Evolutionary conservation across 371 early-diverging fungal species (phyloP), one percentile per base, ranked within the genome.

Genomic region (Rhizopus arrhizus): DNA sequence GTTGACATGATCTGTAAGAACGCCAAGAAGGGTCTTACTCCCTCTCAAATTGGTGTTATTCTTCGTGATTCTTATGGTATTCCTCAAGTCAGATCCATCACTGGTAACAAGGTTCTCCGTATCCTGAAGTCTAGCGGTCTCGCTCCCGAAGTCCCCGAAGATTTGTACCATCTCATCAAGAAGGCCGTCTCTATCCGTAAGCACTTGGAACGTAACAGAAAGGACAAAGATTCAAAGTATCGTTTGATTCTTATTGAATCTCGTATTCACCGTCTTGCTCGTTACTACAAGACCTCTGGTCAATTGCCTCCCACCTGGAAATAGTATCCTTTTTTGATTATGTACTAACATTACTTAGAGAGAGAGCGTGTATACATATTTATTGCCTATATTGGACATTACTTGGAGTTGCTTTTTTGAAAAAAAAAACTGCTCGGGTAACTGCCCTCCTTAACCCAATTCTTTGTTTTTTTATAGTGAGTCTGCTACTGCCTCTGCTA

Each of bases 191-290:
- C 95, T 71, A 93, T 99, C 83, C 96, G 96, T 84, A 98, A 96
- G 90, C 99, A 99, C 85, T 78, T 99, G 76, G 98, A 99, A 88
- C 93, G 93, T 72, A 92, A 96, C 93, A 94, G 97, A 85, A 99
- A 99, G 89, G 99, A 99, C 85, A 88, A 85, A 73, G 98, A 97
- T 84, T 88, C 96, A 84, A 99, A 99, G 93, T 99, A 97, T 92
- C 95, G 99, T 74, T 89, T 99, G 68, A 98, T 97, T 91, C 87
- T 99, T 56, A 91, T 96, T 69, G 99, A 99, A 84, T 97, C 99
- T 66, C 91, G 99, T 88, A 93, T 99, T 78, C 96, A 96, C 89
- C 95, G 99, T 88, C 91, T 99, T 68, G 92, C 96, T 70, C 95
- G 99, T 75, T 99, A 99, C 94, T 99, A 99, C 95, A 98, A 98